These are phyloP conservation scores for Hypoxylon sp. DNA, from an alignment of 2,329 filamentous ascomycete genomes.

Conservation along the genomic window DNA sequence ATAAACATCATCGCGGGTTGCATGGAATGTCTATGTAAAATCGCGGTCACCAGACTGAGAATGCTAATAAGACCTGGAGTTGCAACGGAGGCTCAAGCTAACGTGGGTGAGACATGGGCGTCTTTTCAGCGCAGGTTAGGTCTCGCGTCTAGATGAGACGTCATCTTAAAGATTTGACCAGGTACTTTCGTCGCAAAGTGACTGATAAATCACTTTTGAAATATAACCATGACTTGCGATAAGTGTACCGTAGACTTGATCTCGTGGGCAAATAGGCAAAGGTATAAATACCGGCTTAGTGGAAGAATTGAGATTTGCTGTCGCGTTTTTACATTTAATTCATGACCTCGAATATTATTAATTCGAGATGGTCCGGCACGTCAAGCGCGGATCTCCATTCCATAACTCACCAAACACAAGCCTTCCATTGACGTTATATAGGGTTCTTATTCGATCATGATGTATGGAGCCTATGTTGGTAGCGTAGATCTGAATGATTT, in stretches of 20 bases:
- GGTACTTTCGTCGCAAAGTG: not conserved
- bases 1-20: conserved; percentile 37
- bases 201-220: not conserved
- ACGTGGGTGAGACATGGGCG: conserved; percentile 48
- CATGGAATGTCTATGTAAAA: conserved; percentile 45
- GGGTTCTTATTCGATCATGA: conserved; percentile 1
- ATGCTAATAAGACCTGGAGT: conserved; percentile 50
- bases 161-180: not conserved
- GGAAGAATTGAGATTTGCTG: not conserved
- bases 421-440: conserved; percentile 5
- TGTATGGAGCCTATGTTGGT: not conserved
- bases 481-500: not conserved
- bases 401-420: conserved; percentile 7
- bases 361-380: not conserved
- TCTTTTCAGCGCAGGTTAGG: conserved; percentile 27
- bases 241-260: not conserved
- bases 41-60: conserved; percentile 45
- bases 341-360: conserved; percentile 3
- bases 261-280: not conserved
- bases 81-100: conserved; percentile 35
- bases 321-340: not conserved
- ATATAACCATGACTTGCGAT: not conserved
- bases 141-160: conserved; percentile 14
- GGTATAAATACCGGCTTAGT: not conserved
- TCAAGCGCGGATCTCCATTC: conserved; percentile 42